These are phyloP conservation scores for Claviceps humidiphila DNA, from an alignment of 2,329 filamentous ascomycete species.

Conservation along the genomic window DNA sequence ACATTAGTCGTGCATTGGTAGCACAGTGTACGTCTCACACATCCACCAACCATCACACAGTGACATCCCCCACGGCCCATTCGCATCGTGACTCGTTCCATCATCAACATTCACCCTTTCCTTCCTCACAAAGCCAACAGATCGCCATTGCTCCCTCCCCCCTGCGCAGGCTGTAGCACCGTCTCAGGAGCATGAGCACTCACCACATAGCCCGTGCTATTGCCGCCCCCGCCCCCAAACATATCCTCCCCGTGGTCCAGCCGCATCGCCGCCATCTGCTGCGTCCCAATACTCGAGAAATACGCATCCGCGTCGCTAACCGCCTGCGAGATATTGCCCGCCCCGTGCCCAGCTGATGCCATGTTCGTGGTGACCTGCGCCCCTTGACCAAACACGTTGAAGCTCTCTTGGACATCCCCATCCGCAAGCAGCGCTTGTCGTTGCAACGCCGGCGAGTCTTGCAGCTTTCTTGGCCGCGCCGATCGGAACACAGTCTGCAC, in stretches of 20 bases:
- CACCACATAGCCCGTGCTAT: slow-evolving; percentile 53
- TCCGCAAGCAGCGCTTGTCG: slow-evolving; percentile 46
- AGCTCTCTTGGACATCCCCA: slow-evolving; percentile 43
- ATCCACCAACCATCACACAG: neutral
- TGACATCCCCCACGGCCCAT: neutral
- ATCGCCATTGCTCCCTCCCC: slow-evolving; percentile 54
- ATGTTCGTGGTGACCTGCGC: slow-evolving; percentile 38
- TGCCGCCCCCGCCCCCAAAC: slow-evolving; percentile 45
- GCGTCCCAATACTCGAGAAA: slow-evolving; percentile 64
- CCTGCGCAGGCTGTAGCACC: slow-evolving; percentile 55
- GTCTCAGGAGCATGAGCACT: slow-evolving; percentile 72
- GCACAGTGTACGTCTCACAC: neutral
- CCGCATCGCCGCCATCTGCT: slow-evolving; percentile 61
- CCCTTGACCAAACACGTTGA: slow-evolving; percentile 43
- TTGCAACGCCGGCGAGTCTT: slow-evolving; percentile 78
- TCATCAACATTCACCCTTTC: neutral
- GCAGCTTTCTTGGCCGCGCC: slow-evolving; percentile 65
- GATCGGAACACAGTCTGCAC: slow-evolving; percentile 93
- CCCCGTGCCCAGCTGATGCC: slow-evolving; percentile 24
- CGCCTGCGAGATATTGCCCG: slow-evolving; percentile 50
- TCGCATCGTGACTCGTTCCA: neutral
- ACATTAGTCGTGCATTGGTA: neutral
- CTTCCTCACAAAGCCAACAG: slow-evolving; percentile 46
- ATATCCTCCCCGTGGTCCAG: slow-evolving; percentile 49
- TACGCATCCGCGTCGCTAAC: slow-evolving; percentile 81